Evolutionary conservation across 768 basidiomycete genomes (phyloP).

Genomic region (Tylopilus sp.): DNA sequence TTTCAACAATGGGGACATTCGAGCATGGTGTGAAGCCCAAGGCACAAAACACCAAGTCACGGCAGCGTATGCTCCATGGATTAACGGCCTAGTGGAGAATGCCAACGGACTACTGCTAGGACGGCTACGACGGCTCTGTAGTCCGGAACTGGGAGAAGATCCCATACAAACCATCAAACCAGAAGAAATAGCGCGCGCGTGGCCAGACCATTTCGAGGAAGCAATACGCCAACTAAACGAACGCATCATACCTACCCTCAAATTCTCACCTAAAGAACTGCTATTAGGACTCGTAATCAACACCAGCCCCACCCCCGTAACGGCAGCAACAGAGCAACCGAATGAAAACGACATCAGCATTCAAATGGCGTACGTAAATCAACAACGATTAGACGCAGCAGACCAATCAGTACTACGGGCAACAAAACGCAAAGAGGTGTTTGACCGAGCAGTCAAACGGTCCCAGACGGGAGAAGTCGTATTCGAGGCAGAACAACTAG

Average conservation of each 20-base stretch:
- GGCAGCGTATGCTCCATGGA: slow-evolving; percentile 39
- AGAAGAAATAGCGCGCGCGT: background rate
- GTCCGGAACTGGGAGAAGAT: slow-evolving; percentile 31
- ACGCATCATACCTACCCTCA: background rate
- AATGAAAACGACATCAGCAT: background rate
- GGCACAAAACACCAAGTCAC: too few species aligned
- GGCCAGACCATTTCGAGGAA: background rate
- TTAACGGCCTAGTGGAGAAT: slow-evolving; percentile 36
- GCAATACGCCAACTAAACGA: background rate
- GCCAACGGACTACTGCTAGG: too few species aligned
- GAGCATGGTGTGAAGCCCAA: too few species aligned
- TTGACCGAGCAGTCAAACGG: slow-evolving; percentile 16
- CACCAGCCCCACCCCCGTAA: background rate
- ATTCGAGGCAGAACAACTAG: too few species aligned
- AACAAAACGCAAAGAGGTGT: slow-evolving; percentile 21
- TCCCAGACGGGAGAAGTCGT: background rate
- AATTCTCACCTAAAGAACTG: background rate
- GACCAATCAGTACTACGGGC: slow-evolving; percentile 8
- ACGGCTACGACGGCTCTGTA: slow-evolving; percentile 29
- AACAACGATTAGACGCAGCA: background rate
- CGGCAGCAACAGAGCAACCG: background rate
- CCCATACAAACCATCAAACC: background rate
- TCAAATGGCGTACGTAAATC: background rate
- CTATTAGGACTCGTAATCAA: background rate
- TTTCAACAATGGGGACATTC: slow-evolving; percentile 35